Evolutionary conservation across 495 filamentous ascomycete genomes (phyloP), one percentile per base, ranked within the genome.

Genomic region (Hypoxylon trugodes): DNA sequence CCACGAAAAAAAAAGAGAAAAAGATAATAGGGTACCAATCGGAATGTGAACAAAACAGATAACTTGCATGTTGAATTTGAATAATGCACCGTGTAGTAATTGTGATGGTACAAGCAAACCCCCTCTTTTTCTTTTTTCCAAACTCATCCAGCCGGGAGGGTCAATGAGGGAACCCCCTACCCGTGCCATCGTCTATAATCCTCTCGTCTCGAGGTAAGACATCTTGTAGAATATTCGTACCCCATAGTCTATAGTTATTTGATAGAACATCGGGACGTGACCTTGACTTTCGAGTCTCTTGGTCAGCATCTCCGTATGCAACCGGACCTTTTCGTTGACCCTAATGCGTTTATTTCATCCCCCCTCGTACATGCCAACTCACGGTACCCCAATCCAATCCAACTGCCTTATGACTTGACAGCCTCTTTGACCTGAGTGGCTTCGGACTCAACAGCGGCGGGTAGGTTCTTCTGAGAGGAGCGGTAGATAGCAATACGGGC

Each of bases 401-500:
- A 10, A 8, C 25, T 15, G 8, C 18, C 19, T 50, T 54, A 68
- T 4, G 65, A 28, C 64, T 82, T 74, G 12, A 76, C 75, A 38
- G 69, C 77, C 9, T 73, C 77, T 68, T 77, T 73, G 2, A 76
- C 81, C 69, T 82, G 70, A 46, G 70, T 72, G 54, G 70, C 74
- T 37, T 80, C 78, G 24, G 80, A 65, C 54, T 74, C 81, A 53
- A 82, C 72, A 24, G 81, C 26, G 43, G 54, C 61, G 66, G 79
- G 50, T 4, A 75, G 57, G 10, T 68, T 81, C 81, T 89, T 88
- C 58, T 87, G 73, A 60, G 79, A 83, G 62, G 76, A 71, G 65
- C 87, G 84, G 73, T 87, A 96, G 71, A 86, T 47, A 63, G 82
- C 61, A 69, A 98, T 97, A 63, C 95, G 87, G 56, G 77, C 76